These are phyloP conservation scores for Pelargonium exstipulatum DNA, from an alignment of 441 rosid species.

Conservation along the genomic window DNA sequence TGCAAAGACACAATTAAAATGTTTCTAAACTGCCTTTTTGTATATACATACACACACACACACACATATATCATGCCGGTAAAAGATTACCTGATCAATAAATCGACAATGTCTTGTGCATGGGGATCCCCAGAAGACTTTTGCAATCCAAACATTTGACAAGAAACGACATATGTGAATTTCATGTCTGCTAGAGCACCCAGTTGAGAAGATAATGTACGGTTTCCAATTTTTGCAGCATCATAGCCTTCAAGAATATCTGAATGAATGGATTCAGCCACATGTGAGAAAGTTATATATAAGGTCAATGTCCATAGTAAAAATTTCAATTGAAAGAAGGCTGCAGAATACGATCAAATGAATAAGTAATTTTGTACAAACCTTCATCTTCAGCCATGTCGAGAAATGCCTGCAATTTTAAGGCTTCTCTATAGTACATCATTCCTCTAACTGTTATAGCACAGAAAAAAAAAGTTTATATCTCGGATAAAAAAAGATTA, in stretches of 20 bases:
- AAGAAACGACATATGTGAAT: constrained; percentile 75
- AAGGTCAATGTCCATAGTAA: not conserved
- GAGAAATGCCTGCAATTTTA: constrained; percentile 82
- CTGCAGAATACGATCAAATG: constrained; percentile 13
- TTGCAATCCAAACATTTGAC: constrained; percentile 81
- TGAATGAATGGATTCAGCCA: constrained; percentile 30
- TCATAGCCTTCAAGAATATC: constrained; percentile 86
- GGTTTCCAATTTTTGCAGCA: constrained; percentile 66
- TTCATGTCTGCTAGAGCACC: constrained; percentile 88
- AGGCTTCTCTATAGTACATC: constrained; percentile 94
- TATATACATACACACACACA: not conserved
- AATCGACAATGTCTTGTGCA: constrained; percentile 75
- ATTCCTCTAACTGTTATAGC: constrained; percentile 78
- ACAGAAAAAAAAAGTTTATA: constrained; percentile 17
- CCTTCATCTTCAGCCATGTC: constrained; percentile 84
- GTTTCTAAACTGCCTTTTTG: constrained; percentile 6
- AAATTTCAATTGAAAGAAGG: constrained; percentile 10
- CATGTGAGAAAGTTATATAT: not conserved
- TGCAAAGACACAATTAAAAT: constrained; percentile 21
- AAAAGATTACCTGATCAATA: constrained; percentile 68
- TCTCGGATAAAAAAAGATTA: not conserved
- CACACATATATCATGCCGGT: constrained; percentile 4
- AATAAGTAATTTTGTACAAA: constrained; percentile 27
- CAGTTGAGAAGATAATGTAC: constrained; percentile 51
- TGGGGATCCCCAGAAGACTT: constrained; percentile 85